Conservation (phyloP, 495 filamentous ascomycete species). For the Lophium mytilinum region DNA sequence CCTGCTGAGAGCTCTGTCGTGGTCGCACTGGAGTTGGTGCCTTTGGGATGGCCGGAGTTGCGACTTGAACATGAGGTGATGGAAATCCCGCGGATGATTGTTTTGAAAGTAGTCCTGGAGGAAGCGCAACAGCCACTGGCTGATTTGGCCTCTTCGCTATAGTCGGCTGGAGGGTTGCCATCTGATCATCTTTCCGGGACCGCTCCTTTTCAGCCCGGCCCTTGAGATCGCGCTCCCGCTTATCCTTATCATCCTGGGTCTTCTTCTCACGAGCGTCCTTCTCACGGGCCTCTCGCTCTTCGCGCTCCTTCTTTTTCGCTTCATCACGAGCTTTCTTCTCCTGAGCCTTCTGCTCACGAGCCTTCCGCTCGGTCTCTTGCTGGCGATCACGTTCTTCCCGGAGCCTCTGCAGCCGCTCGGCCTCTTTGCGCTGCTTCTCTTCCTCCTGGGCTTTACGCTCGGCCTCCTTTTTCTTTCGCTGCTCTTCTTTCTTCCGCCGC, state of each 20-base stretch:
- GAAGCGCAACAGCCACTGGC: constrained; percentile 43
- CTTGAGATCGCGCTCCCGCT: constrained; percentile 35
- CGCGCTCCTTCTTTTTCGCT: constrained; percentile 52
- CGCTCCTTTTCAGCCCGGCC: constrained; percentile 37
- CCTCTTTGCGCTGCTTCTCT: constrained; percentile 70
- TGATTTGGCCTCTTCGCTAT: constrained; percentile 39
- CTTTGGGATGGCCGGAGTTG: constrained; percentile 77
- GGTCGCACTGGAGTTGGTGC: constrained; percentile 67
- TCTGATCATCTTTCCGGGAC: constrained; percentile 46
- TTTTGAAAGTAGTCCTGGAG: constrained; percentile 45
- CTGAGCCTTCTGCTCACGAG: constrained; percentile 61
- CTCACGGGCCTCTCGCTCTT: constrained; percentile 70
- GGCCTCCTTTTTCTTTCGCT: constrained; percentile 84
- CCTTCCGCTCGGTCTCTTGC: constrained; percentile 64
- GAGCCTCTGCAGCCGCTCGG: constrained; percentile 64
- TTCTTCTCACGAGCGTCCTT: constrained; percentile 50
- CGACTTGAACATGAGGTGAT: constrained; percentile 71
- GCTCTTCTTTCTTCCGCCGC: constrained; percentile 73
- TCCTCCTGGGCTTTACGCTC: constrained; percentile 86
- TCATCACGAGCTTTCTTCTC: constrained; percentile 65
- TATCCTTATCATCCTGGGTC: constrained; percentile 41
- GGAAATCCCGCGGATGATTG: constrained; percentile 43
- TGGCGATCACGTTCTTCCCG: constrained; percentile 80
- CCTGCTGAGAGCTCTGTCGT: constrained; percentile 75
- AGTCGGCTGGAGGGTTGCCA: constrained; percentile 31